phyloP scores from a whole-genome alignment of 2,329 filamentous ascomycete species.

The Pseudogymnoascus sp. region DNA sequence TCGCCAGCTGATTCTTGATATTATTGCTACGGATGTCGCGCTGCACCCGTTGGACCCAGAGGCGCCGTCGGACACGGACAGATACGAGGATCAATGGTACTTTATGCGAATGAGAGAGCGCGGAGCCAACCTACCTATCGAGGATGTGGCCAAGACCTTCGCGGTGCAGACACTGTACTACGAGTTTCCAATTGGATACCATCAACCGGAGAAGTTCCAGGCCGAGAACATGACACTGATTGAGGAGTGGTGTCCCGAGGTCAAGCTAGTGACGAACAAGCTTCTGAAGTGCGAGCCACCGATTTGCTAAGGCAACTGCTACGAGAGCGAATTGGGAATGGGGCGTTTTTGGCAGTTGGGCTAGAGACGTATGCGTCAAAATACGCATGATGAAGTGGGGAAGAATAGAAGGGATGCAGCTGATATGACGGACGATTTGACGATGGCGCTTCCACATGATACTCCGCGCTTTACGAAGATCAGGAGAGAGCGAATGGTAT shows the following conservation, averaged over 20 bases:
- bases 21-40: slow-evolving; percentile 14
- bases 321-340: background rate
- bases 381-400: background rate
- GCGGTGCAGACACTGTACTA: slow-evolving; percentile 17
- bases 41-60: slow-evolving; percentile 20
- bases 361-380: background rate
- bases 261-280: slow-evolving; percentile 2
- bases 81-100: slow-evolving; percentile 25
- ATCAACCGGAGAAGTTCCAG: slow-evolving; percentile 17
- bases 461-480: background rate
- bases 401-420: background rate
- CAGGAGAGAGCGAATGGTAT: background rate
- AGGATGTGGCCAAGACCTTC: slow-evolving; percentile 17
- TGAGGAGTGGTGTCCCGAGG: slow-evolving; percentile 27
- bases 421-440: slow-evolving; percentile 1
- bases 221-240: slow-evolving; percentile 22
- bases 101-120: slow-evolving; percentile 22
- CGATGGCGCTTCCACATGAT: slow-evolving; percentile 1
- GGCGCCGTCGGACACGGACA: slow-evolving; percentile 17
- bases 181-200: slow-evolving; percentile 14
- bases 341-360: background rate
- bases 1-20: slow-evolving; percentile 24
- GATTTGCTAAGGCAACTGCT: background rate
- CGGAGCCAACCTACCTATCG: slow-evolving; percentile 18
- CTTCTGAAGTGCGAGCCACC: slow-evolving; percentile 6